Evolutionary conservation across 139 green algal species (phyloP).

Genomic region (Eudorina sp.): DNA sequence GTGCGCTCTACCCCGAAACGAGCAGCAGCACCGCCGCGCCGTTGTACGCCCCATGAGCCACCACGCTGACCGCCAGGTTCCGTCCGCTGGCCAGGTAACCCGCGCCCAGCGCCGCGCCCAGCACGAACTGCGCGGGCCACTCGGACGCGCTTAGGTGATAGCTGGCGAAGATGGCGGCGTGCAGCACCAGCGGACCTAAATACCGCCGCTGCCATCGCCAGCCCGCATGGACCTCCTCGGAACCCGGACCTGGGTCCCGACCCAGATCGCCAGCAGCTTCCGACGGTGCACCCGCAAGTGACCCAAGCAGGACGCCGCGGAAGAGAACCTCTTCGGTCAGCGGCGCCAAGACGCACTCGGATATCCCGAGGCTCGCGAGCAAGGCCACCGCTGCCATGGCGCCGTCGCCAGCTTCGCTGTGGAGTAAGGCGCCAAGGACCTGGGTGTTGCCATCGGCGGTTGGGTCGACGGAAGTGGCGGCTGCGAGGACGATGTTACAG

Average conservation of each 20-base stretch:
- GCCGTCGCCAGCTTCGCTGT: background rate
- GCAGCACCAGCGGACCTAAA: constrained; percentile 68
- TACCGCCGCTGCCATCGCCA: constrained; percentile 29
- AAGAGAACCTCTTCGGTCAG: constrained; percentile 88
- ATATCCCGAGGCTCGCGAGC: background rate
- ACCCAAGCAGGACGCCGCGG: constrained; percentile 86
- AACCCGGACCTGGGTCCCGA: background rate
- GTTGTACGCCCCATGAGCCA: constrained; percentile 88
- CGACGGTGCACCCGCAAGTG: constrained; percentile 66
- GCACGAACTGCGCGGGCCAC: constrained; percentile 77
- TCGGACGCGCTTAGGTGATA: constrained; percentile 80
- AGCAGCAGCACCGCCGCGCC: background rate
- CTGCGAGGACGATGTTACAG: background rate
- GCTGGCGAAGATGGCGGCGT: constrained; percentile 70
- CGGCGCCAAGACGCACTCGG: constrained; percentile 72
- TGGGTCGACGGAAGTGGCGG: too few species aligned
- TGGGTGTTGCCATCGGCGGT: constrained; percentile 2
- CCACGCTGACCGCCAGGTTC: constrained; percentile 86
- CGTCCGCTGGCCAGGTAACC: constrained; percentile 71
- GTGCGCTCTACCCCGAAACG: too few species aligned
- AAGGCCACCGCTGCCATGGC: background rate
- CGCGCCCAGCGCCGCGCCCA: constrained; percentile 82
- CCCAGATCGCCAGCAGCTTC: too few species aligned
- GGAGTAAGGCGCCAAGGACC: background rate
- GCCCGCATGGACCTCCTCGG: constrained; percentile 56